Base-by-base conservation (phyloP, 2,329 filamentous ascomycete genomes). In the Nannizzia gypsea region DNA sequence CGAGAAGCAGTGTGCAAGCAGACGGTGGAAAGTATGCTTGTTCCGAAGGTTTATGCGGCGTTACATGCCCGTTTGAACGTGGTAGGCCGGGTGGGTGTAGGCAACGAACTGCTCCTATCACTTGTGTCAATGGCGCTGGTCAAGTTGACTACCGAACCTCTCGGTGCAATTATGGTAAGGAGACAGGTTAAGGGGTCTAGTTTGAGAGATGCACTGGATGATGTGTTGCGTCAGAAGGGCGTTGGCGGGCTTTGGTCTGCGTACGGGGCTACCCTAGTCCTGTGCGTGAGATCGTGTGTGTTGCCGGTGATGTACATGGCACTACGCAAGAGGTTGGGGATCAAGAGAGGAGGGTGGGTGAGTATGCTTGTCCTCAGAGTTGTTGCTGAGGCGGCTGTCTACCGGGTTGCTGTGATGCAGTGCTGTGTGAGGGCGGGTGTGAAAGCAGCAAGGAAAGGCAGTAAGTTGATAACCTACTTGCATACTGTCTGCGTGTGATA, bases 241-340 rank as follows among this genome's bases (percentile, higher is more conserved):
- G 62, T 90, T 8, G 69, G 77, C 50, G 90, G 89, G 1, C 86
- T 96, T 67, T 96, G 90, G 91, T 86, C 89, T 0, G 90, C 90
- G 0, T 95, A 95, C 71, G 89, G 87, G 20, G 89, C 90, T 1
- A 86, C 82, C 22, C 72, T 95, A 61, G 79, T 96, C 42, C 75
- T 95, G 57, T 91, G 90, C 0, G 77, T 95, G 28, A 96, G 96
- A 67, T 90, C 91, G 1, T 86, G 87, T 64, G 81, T 96, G 64
- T 95, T 91, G 0, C 91, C 96, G 70, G 85, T 92, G 65, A 76
- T 95, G 31, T 89, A 95, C 68, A 85, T 89, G 66, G 74, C 85
- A 6, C 75, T 93, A 20, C 85, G 48, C 17, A 17, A 6, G 5
- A n/a, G 17, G 13, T 52, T 52, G 48, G 42, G 42, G 3, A 11